Base-by-base conservation (phyloP, 2,329 filamentous ascomycete species). In the Metarhizium brunneum region DNA sequence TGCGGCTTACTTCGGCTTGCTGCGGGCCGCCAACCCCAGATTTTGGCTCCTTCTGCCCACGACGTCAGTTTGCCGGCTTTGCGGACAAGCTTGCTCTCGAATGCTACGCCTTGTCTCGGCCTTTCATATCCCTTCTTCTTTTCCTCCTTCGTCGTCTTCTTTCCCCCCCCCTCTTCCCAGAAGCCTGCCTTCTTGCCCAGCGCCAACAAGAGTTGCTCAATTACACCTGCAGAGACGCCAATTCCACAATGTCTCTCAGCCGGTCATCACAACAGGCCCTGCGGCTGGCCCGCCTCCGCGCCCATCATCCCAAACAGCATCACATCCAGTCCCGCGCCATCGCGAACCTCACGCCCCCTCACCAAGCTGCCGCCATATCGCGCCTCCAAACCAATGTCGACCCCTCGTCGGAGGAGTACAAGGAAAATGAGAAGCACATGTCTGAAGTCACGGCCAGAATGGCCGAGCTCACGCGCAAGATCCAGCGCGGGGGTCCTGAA, bases 281-380 rank as follows among this genome's bases (percentile, higher is more conserved):
- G 53, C 60, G 68, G 50, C 59, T 66, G 50, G 32, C 43, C 54
- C 63, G 65, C 57, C 65, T 66, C 60, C 58, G 63, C 59, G 53
- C 51, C 54, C 72, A 71, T 61, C 73, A 73, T 64, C 60, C 20
- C 20, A 25, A n/a, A 20, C 43, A 47, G 4, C 43, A 29, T 35
- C 32, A 35, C 32, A 35, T 61, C 57, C 65, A 55, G 60, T 57
- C 60, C 64, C 70, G 72, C 57, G 65, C 74, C 54, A 78, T 88
- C 62, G 87, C 92, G 57, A 90, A 83, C 47, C 92, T 95, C 70
- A 89, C 87, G 8, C 83, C 90, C 58, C 82, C 86, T 2, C 84
- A 91, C 70, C 90, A 96, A 74, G 89, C 90, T 40, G 82, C 83
- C 59, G 87, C 90, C 55, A 86, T 96, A 59, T 96, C 92, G 6